Percentiles rank a stretch among this genome's conserved stretches.
Conservation (phyloP, 768 basidiomycete species). For the Mycena crocata region DNA sequence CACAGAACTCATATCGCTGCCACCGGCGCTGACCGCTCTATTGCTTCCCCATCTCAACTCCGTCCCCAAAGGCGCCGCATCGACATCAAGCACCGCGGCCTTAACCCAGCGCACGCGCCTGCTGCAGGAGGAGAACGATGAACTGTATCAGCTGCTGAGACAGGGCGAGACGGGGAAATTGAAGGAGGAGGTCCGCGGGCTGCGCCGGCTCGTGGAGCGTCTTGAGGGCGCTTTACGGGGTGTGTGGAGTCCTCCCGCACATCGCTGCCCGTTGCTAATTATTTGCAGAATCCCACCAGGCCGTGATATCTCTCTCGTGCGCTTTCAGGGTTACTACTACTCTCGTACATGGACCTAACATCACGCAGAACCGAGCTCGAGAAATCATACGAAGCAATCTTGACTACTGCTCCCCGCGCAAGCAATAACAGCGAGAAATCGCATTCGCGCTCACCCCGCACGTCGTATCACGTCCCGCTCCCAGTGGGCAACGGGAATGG, state of each 20-base stretch:
- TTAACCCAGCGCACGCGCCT: constrained; percentile 78
- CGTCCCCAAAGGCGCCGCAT: constrained; percentile 43
- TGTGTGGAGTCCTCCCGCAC: constrained; percentile 44
- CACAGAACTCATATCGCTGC: constrained; percentile 74
- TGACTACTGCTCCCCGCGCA: constrained; percentile 57
- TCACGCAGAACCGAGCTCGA: constrained; percentile 76
- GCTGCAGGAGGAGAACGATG: constrained; percentile 90
- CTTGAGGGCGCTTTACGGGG: constrained; percentile 84
- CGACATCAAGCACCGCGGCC: constrained; percentile 62
- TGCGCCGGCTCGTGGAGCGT: constrained; percentile 74
- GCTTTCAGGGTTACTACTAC: constrained; percentile 45
- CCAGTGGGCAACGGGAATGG: constrained; percentile 32
- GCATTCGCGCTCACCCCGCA: constrained; percentile 61
- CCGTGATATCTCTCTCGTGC: constrained; percentile 78
- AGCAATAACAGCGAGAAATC: constrained; percentile 51
- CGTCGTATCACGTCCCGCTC: constrained; percentile 52
- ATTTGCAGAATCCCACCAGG: constrained; percentile 78
- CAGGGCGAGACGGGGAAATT: constrained; percentile 81
- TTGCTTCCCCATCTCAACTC: constrained; percentile 74
- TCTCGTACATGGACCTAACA: constrained; percentile 15
- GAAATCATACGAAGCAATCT: constrained; percentile 76
- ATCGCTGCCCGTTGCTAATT: constrained; percentile 3
- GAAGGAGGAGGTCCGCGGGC: constrained; percentile 82
- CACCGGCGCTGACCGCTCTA: constrained; percentile 75
- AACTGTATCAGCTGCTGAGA: constrained; percentile 81